phyloP scores from a whole-genome alignment of 2,329 filamentous ascomycete genomes.

The Penicillium expansum region DNA sequence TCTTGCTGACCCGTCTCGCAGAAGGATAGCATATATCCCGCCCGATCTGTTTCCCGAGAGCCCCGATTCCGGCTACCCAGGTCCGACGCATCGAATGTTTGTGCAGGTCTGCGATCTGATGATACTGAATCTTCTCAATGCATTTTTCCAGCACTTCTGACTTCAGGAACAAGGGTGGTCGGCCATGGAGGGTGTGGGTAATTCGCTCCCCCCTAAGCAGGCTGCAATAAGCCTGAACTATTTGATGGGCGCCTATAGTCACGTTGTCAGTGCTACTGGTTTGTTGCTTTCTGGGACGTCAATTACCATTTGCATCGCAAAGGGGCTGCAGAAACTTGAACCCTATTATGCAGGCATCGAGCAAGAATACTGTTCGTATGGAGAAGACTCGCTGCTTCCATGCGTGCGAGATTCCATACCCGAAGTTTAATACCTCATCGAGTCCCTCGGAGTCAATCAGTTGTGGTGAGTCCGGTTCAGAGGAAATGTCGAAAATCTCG shows the following conservation, averaged over 20 bases:
- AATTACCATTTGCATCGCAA: constrained; percentile 8
- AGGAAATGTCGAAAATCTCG: neutral
- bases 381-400: constrained; percentile 9
- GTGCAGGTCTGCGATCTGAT: constrained; percentile 5
- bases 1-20: neutral
- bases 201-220: neutral
- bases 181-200: neutral
- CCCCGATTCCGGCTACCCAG: neutral
- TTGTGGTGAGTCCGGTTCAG: neutral
- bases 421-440: constrained; percentile 1
- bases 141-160: constrained; percentile 7
- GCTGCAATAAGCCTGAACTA: constrained; percentile 5
- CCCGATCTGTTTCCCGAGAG: neutral
- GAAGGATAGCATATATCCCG: constrained; percentile 3
- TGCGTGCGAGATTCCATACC: neutral
- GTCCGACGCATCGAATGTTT: neutral
- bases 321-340: constrained; percentile 9
- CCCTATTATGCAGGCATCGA: constrained; percentile 7
- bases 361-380: constrained; percentile 5
- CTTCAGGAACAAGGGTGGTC: constrained; percentile 3
- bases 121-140: constrained; percentile 1
- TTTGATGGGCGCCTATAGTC: constrained; percentile 1
- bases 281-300: too few relatives aligned
- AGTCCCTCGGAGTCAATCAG: constrained; percentile 1
- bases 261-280: neutral